Base-by-base conservation (phyloP, 2,329 filamentous ascomycete species). In the Metarhizium brunneum region DNA sequence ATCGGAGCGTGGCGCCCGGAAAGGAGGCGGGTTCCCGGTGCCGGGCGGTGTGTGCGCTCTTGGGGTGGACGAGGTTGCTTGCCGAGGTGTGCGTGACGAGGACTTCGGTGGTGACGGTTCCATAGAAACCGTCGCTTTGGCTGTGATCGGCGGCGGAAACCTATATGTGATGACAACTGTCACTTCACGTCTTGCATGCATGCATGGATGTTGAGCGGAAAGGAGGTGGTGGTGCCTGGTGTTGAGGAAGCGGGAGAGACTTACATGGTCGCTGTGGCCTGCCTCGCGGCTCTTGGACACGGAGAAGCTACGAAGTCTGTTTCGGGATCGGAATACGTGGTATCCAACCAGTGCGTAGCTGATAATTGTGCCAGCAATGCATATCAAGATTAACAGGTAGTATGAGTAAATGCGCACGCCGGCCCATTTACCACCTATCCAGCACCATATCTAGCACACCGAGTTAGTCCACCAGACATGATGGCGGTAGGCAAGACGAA, bases 301-400 rank as follows among this genome's bases (percentile, higher is more conserved):
- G 1, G 79, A 78, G 45, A 84, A 66, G 64, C 83, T 83, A 47
- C 72, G 75, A 52, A 81, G 69, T 58, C 74, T 72, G 58, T 84
- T 83, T 8, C 81, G 71, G 51, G 80, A 77, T 55, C 76, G 79
- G 61, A 84, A 84, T 25, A 84, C 81, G 52, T 82, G 77, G 61
- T 78, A 83, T 25, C 81, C 81, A 47, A 84, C 80, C 35, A 80
- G 69, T 20, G 78, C 67, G 60, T 84, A 84, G 55, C 83, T 81
- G 51, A 79, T 55, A 16, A 77, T 68, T 0, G 81, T 83, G 13
- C 81, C 68, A 49, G 76, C 66, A 53, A 82, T 83, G 64, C 81
- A 84, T 11, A 79, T 71, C 81, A 81, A 84, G 50, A 84, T 80
- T 3, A 82, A 77, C 59, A 84, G 72, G 64, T 84, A 84, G 65